These are phyloP conservation scores for Erodium maritimum DNA, from an alignment of 345 rosid genomes.

Conservation along the genomic window DNA sequence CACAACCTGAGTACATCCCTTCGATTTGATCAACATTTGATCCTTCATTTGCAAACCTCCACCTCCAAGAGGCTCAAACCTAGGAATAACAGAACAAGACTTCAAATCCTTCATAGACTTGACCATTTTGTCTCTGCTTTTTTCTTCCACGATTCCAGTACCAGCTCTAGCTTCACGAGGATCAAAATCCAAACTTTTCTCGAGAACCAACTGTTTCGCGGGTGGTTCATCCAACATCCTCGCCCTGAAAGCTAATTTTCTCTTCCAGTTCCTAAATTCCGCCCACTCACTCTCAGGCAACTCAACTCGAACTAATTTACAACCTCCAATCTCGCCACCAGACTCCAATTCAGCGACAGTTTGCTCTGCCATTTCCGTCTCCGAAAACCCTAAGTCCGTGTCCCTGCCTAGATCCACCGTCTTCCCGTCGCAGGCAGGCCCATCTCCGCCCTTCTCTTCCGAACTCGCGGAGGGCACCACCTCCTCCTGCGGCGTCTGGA, in stretches of 20 bases:
- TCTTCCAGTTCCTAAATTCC: too few species aligned
- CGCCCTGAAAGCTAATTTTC: too few species aligned
- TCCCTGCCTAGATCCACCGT: conserved; percentile 33
- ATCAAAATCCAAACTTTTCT: conserved; percentile 3
- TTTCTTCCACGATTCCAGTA: conserved; percentile 2
- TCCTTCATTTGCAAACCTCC: too few species aligned
- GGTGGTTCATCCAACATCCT: too few species aligned
- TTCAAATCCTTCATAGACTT: conserved; percentile 19
- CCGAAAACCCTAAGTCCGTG: conserved; percentile 24
- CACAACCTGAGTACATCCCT: too few species aligned
- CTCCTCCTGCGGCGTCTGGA: too few species aligned
- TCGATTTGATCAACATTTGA: too few species aligned
- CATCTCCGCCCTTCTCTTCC: conserved; percentile 1
- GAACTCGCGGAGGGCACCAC: conserved; percentile 6
- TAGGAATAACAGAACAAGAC: background rate
- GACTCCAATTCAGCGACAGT: conserved; percentile 5
- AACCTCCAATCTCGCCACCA: too few species aligned
- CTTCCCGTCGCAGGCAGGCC: background rate
- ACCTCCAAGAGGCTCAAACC: too few species aligned
- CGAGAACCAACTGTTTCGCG: background rate
- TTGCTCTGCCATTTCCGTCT: conserved; percentile 18
- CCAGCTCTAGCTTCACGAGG: conserved; percentile 1
- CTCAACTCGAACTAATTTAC: conserved; percentile 10
- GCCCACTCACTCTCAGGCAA: conserved; percentile 9
- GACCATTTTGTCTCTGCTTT: conserved; percentile 5